These are phyloP conservation scores for Rugiboletus extremiorientalis DNA, from an alignment of 1,284 basidiomycete genomes.

Conservation along the genomic window DNA sequence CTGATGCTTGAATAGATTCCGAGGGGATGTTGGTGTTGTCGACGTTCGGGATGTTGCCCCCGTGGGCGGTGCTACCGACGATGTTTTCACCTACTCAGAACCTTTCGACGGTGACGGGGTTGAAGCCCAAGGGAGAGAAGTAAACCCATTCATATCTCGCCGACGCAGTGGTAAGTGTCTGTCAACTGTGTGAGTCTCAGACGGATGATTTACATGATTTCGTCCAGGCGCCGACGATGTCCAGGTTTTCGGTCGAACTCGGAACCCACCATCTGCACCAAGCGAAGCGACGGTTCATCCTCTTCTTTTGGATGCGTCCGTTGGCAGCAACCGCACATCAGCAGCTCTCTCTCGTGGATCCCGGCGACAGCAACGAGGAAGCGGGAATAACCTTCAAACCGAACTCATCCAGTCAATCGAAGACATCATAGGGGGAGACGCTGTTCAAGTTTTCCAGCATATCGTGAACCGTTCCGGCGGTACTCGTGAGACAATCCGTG, in stretches of 20 bases:
- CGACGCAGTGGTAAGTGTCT: slow-evolving; percentile 49
- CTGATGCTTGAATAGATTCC: slow-evolving; percentile 41
- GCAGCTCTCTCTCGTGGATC: slow-evolving; percentile 48
- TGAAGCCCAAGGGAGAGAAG: slow-evolving; percentile 39
- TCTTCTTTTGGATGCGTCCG: slow-evolving; percentile 67
- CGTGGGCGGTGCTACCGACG: slow-evolving; percentile 35
- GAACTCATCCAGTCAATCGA: slow-evolving; percentile 81
- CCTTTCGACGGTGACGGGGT: slow-evolving; percentile 43
- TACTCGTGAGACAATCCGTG: slow-evolving; percentile 63
- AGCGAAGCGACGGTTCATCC: slow-evolving; percentile 80
- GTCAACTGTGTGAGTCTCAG: not conserved
- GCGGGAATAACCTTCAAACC: slow-evolving; percentile 46
- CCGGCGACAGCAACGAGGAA: slow-evolving; percentile 57
- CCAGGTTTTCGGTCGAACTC: slow-evolving; percentile 62
- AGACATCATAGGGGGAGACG: slow-evolving; percentile 79
- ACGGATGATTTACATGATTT: slow-evolving; percentile 6
- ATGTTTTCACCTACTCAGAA: slow-evolving; percentile 57
- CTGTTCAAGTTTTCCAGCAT: slow-evolving; percentile 83
- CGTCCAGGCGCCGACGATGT: slow-evolving; percentile 49
- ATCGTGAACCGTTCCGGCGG: slow-evolving; percentile 61
- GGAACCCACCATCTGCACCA: slow-evolving; percentile 47
- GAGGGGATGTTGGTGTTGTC: slow-evolving; percentile 49
- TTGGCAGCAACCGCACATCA: slow-evolving; percentile 45
- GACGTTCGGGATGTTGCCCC: slow-evolving; percentile 43
- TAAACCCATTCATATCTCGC: slow-evolving; percentile 51